Percentiles rank a stretch among this genome's conserved stretches.
These are phyloP conservation scores for Aspergillus sojae DNA, from an alignment of 2,329 filamentous ascomycete species.

Conservation along the genomic window DNA sequence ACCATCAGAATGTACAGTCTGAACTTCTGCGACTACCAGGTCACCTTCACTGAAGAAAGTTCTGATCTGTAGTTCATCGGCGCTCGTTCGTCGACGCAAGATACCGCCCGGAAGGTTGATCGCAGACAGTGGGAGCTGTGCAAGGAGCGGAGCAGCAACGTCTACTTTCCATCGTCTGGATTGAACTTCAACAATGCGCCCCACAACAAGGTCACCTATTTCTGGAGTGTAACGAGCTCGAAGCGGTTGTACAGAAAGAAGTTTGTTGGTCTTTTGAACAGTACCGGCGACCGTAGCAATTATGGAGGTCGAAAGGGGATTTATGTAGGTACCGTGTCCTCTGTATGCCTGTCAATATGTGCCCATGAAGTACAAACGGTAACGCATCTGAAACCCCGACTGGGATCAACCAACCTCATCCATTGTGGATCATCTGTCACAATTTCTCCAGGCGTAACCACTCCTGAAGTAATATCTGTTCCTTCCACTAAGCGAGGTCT, in stretches of 20 bases:
- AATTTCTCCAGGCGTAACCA: conserved; percentile 85
- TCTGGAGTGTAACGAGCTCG: conserved; percentile 93
- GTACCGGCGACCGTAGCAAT: conserved; percentile 88
- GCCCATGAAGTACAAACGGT: neutral
- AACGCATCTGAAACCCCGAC: conserved; percentile 33
- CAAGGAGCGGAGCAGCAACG: conserved; percentile 83
- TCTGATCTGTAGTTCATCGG: conserved; percentile 94
- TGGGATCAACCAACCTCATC: conserved; percentile 63
- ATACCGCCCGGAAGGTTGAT: conserved; percentile 97
- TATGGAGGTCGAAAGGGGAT: conserved; percentile 65
- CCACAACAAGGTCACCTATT: conserved; percentile 93
- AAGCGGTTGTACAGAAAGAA: conserved; percentile 86
- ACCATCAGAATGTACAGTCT: conserved; percentile 83
- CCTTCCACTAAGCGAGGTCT: conserved; percentile 35
- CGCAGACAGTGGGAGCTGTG: conserved; percentile 78
- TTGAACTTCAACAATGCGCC: conserved; percentile 93
- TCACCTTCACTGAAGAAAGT: conserved; percentile 98
- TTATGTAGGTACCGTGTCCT: conserved; percentile 89
- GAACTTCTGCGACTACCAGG: conserved; percentile 90
- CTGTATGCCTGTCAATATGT: conserved; percentile 45
- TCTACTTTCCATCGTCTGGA: conserved; percentile 93
- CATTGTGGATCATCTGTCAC: conserved; percentile 93
- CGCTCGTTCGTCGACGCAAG: conserved; percentile 85
- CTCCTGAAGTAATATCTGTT: conserved; percentile 42
- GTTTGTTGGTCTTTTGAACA: conserved; percentile 91